A percentile compares a stretch with the other conserved stretches of the same genome.
phyloP scores from a whole-genome alignment of 2,329 filamentous ascomycete species.

The Dendrostoma leiphaemia region DNA sequence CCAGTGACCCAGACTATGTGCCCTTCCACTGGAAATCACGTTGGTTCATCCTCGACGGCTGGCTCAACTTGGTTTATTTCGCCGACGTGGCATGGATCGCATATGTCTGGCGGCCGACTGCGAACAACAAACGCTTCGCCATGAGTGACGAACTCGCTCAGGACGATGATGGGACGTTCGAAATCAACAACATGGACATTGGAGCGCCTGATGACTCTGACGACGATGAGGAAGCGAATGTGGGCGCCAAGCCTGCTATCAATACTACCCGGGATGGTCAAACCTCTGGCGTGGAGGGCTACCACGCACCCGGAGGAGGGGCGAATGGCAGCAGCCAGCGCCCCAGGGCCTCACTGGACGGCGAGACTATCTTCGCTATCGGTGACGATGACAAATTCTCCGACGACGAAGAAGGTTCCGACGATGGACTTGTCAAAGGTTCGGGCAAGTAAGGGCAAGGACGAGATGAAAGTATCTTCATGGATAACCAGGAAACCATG shows the following conservation, averaged over 20 bases:
- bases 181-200: conserved; percentile 91
- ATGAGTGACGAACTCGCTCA: conserved; percentile 96
- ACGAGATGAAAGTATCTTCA: not conserved
- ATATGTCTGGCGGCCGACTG: conserved; percentile 94
- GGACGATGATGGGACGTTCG: conserved; percentile 93
- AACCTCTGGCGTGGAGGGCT: conserved; percentile 16
- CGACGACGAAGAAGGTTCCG: conserved; percentile 58
- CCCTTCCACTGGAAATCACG: conserved; percentile 96
- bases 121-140: conserved; percentile 93
- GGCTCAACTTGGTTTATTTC: conserved; percentile 95
- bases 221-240: conserved; percentile 55
- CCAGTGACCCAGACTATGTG: conserved; percentile 82
- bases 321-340: conserved; percentile 21
- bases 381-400: conserved; percentile 87
- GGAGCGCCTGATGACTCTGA: conserved; percentile 68
- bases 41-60: conserved; percentile 97
- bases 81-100: conserved; percentile 90
- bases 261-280: conserved; percentile 14
- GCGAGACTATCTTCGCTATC: conserved; percentile 94
- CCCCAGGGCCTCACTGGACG: conserved; percentile 62
- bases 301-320: conserved; percentile 13
- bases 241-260: conserved; percentile 36
- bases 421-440: conserved; percentile 53
- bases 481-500: not conserved
- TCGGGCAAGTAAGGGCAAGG: conserved; percentile 35